These are phyloP conservation scores for Phlebiopsis flavidoalba DNA, from an alignment of 768 basidiomycete species.

Conservation along the genomic window DNA sequence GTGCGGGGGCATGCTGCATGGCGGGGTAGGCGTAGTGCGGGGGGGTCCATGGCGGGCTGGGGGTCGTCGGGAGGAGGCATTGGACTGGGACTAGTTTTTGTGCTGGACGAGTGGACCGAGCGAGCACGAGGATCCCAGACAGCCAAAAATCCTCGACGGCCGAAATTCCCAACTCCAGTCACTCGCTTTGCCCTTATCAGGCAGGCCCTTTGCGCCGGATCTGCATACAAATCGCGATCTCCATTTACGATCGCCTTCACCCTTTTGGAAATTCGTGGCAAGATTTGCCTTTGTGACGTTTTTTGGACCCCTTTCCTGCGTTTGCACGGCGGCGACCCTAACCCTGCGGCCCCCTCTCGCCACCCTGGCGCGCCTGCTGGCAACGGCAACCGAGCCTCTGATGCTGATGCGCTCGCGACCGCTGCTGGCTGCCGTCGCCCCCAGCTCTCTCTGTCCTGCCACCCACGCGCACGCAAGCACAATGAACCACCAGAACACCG, in stretches of 20 bases:
- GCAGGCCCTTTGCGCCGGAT: neutral
- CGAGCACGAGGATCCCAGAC: neutral
- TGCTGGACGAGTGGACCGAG: neutral
- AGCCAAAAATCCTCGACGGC: conserved; percentile 1
- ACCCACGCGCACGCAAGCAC: neutral
- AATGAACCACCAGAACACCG: neutral
- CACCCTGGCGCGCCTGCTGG: neutral
- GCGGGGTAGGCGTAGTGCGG: conserved; percentile 7
- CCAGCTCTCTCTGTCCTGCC: neutral
- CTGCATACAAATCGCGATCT: neutral
- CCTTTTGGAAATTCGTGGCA: neutral
- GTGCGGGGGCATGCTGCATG: conserved; percentile 3
- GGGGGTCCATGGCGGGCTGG: conserved; percentile 1
- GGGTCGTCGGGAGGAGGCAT: conserved; percentile 1
- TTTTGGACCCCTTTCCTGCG: neutral
- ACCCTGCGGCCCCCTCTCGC: neutral
- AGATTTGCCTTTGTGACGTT: conserved; percentile 2
- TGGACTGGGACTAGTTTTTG: neutral
- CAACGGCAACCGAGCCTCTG: neutral
- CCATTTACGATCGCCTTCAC: neutral
- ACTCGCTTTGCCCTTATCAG: neutral
- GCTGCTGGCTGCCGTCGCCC: neutral
- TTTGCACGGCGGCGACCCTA: neutral
- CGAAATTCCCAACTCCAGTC: neutral
- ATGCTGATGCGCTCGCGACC: no score